Evolutionary conservation across 2,329 filamentous ascomycete genomes (phyloP), one percentile per base, ranked within the genome.

Genomic region (Pleochaeta shiraiana): DNA sequence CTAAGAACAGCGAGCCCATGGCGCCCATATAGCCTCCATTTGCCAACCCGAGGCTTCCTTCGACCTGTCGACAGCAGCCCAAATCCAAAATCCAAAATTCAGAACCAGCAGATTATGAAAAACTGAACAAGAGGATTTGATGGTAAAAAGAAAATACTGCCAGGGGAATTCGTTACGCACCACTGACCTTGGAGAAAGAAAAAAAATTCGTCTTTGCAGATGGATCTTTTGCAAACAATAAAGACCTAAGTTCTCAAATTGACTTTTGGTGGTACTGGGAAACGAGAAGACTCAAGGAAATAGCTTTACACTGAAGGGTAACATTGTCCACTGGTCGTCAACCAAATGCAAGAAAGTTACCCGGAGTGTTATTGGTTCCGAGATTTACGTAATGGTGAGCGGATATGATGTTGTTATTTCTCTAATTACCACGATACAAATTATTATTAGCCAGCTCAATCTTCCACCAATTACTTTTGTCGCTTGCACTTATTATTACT

Each of bases 261-360:
- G 60, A 33, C 30, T 63, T 37, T 43, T 43, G 14, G 37, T 43
- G 16, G 60, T 63, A 33, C 4, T 63, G 11, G 24, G 6, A 1
- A 43, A 63, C 33, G n/a, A 37, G 26, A 26, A 7, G 2, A 63
- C 14, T 16, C 21, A 63, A 37, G 60, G 30, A 33, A 63, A 63
- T 26, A 7, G 4, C 47, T 53, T 53, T 53, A 53, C 24, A 53
- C 47, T 53, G 47, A n/a, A 53, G 47, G 47, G 47, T 53, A 12
- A 53, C 30, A 63, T 63, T 26, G 30, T 63, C 60, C 33, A 63
- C 24, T 63, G 60, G 6, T 63, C 34, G 7, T 43, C 34, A 37
- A 37, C 33, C 24, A 43, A 63, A 63, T 63, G 60, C 34, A 67
- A 64, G 30, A 33, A 63, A 34, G 64, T 68, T 43, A 68, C 57